A percentile compares a stretch with the other conserved stretches of the same genome.
Conservation (phyloP, 2,329 filamentous ascomycete genomes). For the Fusarium agapanthi region DNA sequence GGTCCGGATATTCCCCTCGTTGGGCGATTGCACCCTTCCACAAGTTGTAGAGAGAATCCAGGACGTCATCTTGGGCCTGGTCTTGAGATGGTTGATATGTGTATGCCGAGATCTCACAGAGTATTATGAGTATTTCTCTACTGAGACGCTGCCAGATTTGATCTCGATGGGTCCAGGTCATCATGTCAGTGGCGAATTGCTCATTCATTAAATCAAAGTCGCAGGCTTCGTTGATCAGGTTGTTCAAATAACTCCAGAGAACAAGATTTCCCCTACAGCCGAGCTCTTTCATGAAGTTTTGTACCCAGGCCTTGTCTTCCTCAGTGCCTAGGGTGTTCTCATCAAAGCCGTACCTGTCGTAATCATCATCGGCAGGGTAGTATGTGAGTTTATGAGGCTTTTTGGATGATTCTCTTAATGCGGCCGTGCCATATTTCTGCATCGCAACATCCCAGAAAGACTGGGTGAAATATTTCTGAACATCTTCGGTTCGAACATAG, state of each 20-base stretch:
- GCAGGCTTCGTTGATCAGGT: conserved; percentile 28
- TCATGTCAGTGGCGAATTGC: conserved; percentile 9
- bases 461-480: conserved; percentile 33
- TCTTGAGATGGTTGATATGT: background rate
- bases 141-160: background rate
- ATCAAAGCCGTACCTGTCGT: background rate
- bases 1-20: conserved; percentile 1
- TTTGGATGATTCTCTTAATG: conserved; percentile 24
- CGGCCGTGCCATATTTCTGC: conserved; percentile 36
- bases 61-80: background rate
- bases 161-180: background rate
- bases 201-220: conserved; percentile 23
- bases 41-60: background rate
- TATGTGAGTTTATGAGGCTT: conserved; percentile 34
- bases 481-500: conserved; percentile 21
- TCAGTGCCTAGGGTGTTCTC: background rate
- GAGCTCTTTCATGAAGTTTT: background rate
- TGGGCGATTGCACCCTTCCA: background rate
- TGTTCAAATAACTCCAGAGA: conserved; percentile 26
- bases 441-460: conserved; percentile 42
- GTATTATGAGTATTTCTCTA: conserved; percentile 9
- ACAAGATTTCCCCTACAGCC: background rate
- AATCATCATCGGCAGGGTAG: conserved; percentile 6
- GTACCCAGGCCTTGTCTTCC: conserved; percentile 3
- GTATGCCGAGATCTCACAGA: conserved; percentile 15